Evolutionary conservation across 164 flowering plant species (phyloP).

Genomic region (Liriodendron chinense): DNA sequence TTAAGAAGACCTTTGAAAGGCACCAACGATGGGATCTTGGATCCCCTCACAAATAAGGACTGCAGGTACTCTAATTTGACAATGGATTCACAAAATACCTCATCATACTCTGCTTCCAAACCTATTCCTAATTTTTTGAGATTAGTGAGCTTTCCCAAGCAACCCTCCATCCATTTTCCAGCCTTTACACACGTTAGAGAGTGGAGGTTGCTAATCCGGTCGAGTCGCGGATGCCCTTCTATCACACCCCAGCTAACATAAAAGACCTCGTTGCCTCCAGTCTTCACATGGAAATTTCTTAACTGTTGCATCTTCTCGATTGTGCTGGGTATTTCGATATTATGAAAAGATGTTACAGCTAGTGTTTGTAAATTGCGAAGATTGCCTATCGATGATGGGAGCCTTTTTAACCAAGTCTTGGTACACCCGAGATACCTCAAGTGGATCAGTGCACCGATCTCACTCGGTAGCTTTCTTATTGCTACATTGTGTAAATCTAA

Average conservation of each 20-base stretch:
- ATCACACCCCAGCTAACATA: not conserved
- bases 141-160: not conserved
- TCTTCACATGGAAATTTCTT: conserved; percentile 9
- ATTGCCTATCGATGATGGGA: conserved; percentile 24
- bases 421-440: conserved; percentile 21
- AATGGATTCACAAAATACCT: not conserved
- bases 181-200: not conserved
- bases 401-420: too few relatives aligned
- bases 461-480: not conserved
- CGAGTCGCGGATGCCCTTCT: not conserved
- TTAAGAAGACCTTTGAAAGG: not conserved
- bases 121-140: not conserved
- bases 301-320: conserved; percentile 22
- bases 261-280: not conserved
- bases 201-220: not conserved
- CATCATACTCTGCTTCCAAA: not conserved
- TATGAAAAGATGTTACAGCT: not conserved
- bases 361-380: conserved; percentile 21
- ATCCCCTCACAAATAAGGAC: not conserved
- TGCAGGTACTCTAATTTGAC: not conserved
- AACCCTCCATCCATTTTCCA: not conserved
- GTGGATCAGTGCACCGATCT: conserved; percentile 21
- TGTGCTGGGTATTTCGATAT: not conserved
- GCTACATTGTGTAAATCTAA: not conserved
- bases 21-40: not conserved